These are phyloP conservation scores for Starmerella vaccinii DNA, from an alignment of 805 yeast species.

Conservation along the genomic window DNA sequence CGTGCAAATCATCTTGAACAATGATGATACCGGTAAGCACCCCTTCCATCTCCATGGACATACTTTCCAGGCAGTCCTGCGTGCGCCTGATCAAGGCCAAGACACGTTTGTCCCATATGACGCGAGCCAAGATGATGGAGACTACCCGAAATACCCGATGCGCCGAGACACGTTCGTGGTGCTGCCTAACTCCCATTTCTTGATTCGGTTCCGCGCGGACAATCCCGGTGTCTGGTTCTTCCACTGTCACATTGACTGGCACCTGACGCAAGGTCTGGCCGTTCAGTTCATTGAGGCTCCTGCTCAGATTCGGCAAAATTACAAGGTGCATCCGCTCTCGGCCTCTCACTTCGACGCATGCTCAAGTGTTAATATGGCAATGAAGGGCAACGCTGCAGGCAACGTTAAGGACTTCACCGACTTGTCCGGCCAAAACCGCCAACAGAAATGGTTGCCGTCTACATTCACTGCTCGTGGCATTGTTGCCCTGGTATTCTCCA, in stretches of 20 bases:
- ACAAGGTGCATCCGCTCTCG: conserved; percentile 42
- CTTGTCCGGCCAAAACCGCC: conserved; percentile 65
- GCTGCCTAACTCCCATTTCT: conserved; percentile 75
- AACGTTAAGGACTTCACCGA: conserved; percentile 53
- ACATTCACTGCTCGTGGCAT: conserved; percentile 95
- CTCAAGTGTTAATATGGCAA: conserved; percentile 42
- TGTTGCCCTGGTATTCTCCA: conserved; percentile 86
- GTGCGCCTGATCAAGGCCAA: conserved; percentile 47
- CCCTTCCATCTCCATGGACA: conserved; percentile 98
- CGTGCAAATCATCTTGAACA: conserved; percentile 75
- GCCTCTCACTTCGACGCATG: conserved; percentile 55
- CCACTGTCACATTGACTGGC: conserved; percentile 99
- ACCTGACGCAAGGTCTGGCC: conserved; percentile 88
- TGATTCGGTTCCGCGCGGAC: conserved; percentile 76
- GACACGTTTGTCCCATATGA: conserved; percentile 49
- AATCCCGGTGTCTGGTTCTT: conserved; percentile 98
- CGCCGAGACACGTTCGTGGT: conserved; percentile 73
- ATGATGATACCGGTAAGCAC: conserved; percentile 82
- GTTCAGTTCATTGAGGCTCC: conserved; percentile 79
- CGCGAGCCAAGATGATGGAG: conserved; percentile 38
- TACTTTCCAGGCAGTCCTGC: conserved; percentile 67
- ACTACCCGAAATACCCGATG: conserved; percentile 67
- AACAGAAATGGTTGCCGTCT: conserved; percentile 54
- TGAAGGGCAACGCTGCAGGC: conserved; percentile 83
- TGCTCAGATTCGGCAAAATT: conserved; percentile 41